A percentile compares a stretch with the other conserved stretches of the same genome.
Conservation (phyloP, 139 green algal genomes). For the Chlorella sorokiniana region DNA sequence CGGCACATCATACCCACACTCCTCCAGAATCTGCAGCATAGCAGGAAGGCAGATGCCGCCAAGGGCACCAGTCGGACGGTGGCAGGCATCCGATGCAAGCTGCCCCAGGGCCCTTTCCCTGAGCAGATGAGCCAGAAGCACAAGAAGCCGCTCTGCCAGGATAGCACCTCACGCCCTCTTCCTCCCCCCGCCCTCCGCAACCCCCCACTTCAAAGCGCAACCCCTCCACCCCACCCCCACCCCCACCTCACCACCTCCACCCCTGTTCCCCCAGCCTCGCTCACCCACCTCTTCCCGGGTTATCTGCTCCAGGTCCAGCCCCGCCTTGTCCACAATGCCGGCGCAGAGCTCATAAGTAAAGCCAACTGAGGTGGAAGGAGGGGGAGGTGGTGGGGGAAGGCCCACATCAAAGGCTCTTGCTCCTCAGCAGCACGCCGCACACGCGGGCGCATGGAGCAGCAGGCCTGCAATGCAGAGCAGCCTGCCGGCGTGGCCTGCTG, state of each 20-base stretch:
- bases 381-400: neutral
- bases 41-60: neutral
- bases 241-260: too few species aligned
- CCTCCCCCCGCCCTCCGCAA: too few species aligned
- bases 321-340: slow-evolving; percentile 85
- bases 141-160: too few species aligned
- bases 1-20: slow-evolving; percentile 70
- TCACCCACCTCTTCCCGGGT: slow-evolving; percentile 56
- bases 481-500: neutral
- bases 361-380: slow-evolving; percentile 35
- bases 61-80: neutral
- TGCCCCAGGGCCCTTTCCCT: too few species aligned
- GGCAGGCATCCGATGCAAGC: too few species aligned
- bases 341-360: slow-evolving; percentile 94
- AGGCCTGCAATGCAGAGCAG: too few species aligned
- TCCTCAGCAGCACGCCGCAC: neutral
- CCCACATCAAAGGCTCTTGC: neutral
- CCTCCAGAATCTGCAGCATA: slow-evolving; percentile 55
- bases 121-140: too few species aligned
- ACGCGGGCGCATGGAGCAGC: too few species aligned
- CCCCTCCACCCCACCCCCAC: neutral
- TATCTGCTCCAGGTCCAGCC: slow-evolving; percentile 58
- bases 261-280: neutral
- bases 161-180: too few species aligned
- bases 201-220: too few species aligned